phyloP scores from a whole-genome alignment of 345 rosid genomes.

The Turritis glabra region DNA sequence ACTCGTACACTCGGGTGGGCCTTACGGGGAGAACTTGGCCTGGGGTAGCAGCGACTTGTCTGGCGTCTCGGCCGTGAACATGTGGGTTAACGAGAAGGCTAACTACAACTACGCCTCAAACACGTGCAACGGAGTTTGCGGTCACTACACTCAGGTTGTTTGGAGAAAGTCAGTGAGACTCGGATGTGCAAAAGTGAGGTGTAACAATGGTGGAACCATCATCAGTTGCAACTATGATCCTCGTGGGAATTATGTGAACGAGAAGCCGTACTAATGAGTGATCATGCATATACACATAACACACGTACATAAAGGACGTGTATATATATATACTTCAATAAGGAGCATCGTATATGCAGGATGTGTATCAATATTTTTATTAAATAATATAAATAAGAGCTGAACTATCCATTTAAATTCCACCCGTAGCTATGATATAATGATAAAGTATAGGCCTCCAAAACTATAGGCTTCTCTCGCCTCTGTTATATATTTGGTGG shows the following conservation, averaged over 20 bases:
- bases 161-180: constrained; percentile 36
- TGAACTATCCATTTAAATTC: too few relatives aligned
- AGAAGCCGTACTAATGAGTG: not conserved
- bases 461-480: too few relatives aligned
- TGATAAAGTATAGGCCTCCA: too few relatives aligned
- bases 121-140: constrained; percentile 28
- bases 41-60: not conserved
- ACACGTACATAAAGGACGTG: not conserved
- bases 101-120: constrained; percentile 20
- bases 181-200: constrained; percentile 31
- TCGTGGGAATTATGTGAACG: not conserved
- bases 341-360: not conserved
- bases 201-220: constrained; percentile 38
- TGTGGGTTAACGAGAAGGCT: constrained; percentile 32
- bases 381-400: too few relatives aligned
- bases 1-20: constrained; percentile 26
- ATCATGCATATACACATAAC: not conserved
- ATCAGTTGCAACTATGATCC: constrained; percentile 31
- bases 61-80: constrained; percentile 8
- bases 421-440: too few relatives aligned
- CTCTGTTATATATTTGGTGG: too few relatives aligned
- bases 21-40: constrained; percentile 37
- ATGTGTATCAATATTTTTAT: not conserved
- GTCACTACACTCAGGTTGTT: constrained; percentile 37
- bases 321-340: not conserved